phyloP scores from a whole-genome alignment of 495 filamentous ascomycete species.

The Lindgomyces ingoldianus region DNA sequence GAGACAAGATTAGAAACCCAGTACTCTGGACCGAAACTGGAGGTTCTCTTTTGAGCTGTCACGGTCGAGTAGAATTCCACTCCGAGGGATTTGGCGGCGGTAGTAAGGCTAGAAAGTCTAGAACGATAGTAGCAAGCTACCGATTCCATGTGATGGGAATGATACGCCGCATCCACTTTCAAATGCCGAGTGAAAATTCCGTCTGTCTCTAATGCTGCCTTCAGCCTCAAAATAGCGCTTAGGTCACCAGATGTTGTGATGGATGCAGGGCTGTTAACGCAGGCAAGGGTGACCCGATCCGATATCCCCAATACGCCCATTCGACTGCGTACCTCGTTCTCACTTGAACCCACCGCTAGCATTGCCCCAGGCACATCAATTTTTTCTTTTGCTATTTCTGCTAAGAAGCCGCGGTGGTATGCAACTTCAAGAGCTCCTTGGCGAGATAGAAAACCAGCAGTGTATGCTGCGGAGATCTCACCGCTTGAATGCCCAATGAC shows the following conservation, averaged over 20 bases:
- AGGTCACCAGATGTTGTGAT: slow-evolving; percentile 8
- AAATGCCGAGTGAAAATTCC: slow-evolving; percentile 38
- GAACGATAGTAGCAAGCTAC: slow-evolving; percentile 34
- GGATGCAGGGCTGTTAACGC: slow-evolving; percentile 9
- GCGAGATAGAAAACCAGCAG: background rate
- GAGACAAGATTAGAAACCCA: slow-evolving; percentile 24
- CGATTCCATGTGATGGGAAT: slow-evolving; percentile 45
- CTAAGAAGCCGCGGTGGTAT: slow-evolving; percentile 44
- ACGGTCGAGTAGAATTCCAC: slow-evolving; percentile 40
- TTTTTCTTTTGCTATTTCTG: too few relatives aligned
- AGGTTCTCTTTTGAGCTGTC: background rate
- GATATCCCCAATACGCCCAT: background rate
- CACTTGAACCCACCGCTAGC: slow-evolving; percentile 11
- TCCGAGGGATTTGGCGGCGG: background rate
- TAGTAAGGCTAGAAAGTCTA: slow-evolving; percentile 18
- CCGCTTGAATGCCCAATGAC: slow-evolving; percentile 24
- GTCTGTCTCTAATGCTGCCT: background rate
- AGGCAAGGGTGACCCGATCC: slow-evolving; percentile 9
- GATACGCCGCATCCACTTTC: slow-evolving; percentile 41
- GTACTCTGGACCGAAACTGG: slow-evolving; percentile 33
- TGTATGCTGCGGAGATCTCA: slow-evolving; percentile 28
- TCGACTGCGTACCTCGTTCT: background rate
- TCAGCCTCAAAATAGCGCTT: slow-evolving; percentile 1
- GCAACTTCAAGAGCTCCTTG: background rate
- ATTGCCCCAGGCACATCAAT: too few relatives aligned